Evolutionary conservation across 2,329 filamentous ascomycete genomes (phyloP).

Genomic region (Claviceps capensis): DNA sequence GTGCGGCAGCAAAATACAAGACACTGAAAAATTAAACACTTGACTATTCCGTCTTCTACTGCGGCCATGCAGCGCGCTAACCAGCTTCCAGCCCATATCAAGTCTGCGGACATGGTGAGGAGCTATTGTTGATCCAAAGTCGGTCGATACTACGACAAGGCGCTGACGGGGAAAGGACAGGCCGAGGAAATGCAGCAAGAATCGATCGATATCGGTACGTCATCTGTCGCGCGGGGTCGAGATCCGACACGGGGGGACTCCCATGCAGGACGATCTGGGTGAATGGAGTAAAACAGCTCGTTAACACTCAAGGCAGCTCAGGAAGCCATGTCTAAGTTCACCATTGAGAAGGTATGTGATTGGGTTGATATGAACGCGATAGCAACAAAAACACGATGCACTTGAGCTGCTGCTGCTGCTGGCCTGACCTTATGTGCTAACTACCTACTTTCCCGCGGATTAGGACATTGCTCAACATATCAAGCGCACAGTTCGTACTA

Average conservation of each 20-base stretch:
- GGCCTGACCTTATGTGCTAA: not conserved
- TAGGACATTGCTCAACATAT: slow-evolving; percentile 93
- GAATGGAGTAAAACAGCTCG: not conserved
- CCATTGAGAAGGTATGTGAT: slow-evolving; percentile 42
- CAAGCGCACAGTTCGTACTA: slow-evolving; percentile 64
- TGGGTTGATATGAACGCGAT: too few species aligned
- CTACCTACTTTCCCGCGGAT: not conserved
- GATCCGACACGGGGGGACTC: too few species aligned
- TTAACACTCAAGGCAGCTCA: slow-evolving; percentile 29
- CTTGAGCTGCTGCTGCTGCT: slow-evolving; percentile 5
- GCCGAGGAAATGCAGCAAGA: slow-evolving; percentile 96
- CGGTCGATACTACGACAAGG: not conserved
- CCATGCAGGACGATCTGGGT: too few species aligned
- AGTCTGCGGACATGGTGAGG: slow-evolving; percentile 92
- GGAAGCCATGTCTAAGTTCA: slow-evolving; percentile 49
- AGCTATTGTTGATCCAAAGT: not conserved
- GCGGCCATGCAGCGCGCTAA: slow-evolving; percentile 4
- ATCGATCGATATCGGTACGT: slow-evolving; percentile 85
- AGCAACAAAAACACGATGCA: not conserved
- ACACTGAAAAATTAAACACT: not conserved
- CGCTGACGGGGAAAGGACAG: slow-evolving; percentile 35
- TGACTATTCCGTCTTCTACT: not conserved
- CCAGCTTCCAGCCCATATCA: slow-evolving; percentile 64
- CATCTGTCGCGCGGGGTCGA: too few species aligned
- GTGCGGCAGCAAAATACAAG: slow-evolving; percentile 26